These are phyloP conservation scores for Amaranthus palmeri DNA, from an alignment of 148 eudicot species.

Conservation along the genomic window DNA sequence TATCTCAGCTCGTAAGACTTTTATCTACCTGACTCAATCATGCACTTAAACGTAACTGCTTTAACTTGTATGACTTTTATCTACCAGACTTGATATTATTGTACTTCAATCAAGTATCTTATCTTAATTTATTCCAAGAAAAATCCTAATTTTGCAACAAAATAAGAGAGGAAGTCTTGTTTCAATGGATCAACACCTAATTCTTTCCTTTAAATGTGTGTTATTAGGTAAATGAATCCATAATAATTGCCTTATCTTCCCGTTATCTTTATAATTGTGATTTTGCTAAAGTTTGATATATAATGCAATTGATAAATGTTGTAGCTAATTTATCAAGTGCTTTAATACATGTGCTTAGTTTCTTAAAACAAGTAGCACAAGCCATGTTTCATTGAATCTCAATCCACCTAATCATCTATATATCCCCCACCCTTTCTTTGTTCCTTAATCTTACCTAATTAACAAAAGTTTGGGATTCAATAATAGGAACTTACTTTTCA, in stretches of 20 bases:
- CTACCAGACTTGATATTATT: too few species aligned
- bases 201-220: background rate
- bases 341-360: slow-evolving; percentile 9
- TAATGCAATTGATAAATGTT: background rate
- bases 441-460: slow-evolving; percentile 5
- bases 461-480: slow-evolving; percentile 2
- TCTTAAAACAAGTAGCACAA: background rate
- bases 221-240: background rate
- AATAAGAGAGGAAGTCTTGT: background rate
- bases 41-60: too few species aligned
- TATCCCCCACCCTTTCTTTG: background rate
- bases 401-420: background rate
- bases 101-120: background rate
- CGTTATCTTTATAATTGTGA: background rate
- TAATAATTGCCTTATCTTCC: background rate
- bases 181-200: slow-evolving; percentile 18
- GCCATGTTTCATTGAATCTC: slow-evolving; percentile 15
- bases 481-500: background rate
- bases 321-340: background rate
- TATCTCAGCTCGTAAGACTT: too few species aligned
- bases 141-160: background rate
- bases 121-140: background rate
- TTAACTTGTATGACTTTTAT: too few species aligned
- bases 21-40: too few species aligned
- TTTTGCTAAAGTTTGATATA: background rate